Conservation (phyloP, 805 yeast species). For the Yamadazyma phyllophila region DNA sequence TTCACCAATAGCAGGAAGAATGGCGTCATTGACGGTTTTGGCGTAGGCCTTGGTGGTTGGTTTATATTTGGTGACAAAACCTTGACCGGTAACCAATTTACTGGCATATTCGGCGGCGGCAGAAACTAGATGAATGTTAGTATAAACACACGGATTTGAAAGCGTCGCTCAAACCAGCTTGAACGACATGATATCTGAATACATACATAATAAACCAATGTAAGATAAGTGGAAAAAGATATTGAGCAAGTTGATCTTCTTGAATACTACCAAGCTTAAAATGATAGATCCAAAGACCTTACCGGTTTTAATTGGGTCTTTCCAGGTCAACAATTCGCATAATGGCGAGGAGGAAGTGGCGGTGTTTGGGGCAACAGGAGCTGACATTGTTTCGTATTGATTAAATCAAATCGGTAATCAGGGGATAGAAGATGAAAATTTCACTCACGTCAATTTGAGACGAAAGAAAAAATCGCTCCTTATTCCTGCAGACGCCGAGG, state of each 20-base stretch:
- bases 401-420: conserved; percentile 2
- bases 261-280: conserved; percentile 52
- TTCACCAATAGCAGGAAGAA: conserved; percentile 43
- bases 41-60: conserved; percentile 49
- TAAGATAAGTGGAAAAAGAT: conserved; percentile 59
- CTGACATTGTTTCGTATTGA: conserved; percentile 11
- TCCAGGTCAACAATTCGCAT: conserved; percentile 62
- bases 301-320: conserved; percentile 72
- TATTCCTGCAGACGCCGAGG: background rate
- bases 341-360: conserved; percentile 12
- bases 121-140: conserved; percentile 41
- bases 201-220: conserved; percentile 49
- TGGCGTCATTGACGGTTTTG: conserved; percentile 32
- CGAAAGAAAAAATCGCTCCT: conserved; percentile 2
- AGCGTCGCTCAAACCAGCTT: background rate
- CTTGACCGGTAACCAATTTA: conserved; percentile 70
- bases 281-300: conserved; percentile 68
- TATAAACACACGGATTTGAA: conserved; percentile 8
- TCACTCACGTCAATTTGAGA: conserved; percentile 6
- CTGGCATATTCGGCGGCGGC: conserved; percentile 79
- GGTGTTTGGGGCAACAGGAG: conserved; percentile 8
- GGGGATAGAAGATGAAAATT: conserved; percentile 4
- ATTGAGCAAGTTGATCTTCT: conserved; percentile 61
- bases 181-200: conserved; percentile 2
- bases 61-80: conserved; percentile 74